phyloP scores from a whole-genome alignment of 768 basidiomycete species.

The Pulveroboletus sp. region DNA sequence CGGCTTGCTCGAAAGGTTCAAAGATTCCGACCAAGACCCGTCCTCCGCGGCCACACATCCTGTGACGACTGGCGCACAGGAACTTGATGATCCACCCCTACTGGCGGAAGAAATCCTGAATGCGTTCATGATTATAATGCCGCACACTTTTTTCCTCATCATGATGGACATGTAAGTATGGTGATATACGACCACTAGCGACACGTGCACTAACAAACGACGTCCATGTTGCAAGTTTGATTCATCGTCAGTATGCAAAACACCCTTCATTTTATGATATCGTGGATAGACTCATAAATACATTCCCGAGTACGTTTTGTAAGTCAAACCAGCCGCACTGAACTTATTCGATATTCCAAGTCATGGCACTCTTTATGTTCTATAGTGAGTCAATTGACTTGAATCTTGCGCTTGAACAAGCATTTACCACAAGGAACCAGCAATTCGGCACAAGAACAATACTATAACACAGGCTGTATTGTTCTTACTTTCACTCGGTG shows the following conservation, averaged over 20 bases:
- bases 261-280: slow-evolving; percentile 45
- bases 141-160: slow-evolving; percentile 67
- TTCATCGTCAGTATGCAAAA: slow-evolving; percentile 75
- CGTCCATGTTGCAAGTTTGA: slow-evolving; percentile 43
- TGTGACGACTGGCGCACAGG: slow-evolving; percentile 5
- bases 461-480: slow-evolving; percentile 51
- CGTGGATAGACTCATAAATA: slow-evolving; percentile 53
- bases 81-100: slow-evolving; percentile 35
- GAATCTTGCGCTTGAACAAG: neutral
- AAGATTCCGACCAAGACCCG: slow-evolving; percentile 9
- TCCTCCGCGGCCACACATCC: neutral
- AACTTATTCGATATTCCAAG: slow-evolving; percentile 34
- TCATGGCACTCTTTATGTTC: slow-evolving; percentile 62
- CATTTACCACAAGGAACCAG: slow-evolving; percentile 25
- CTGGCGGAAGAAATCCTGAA: slow-evolving; percentile 69
- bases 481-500: slow-evolving; percentile 51
- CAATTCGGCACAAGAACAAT: slow-evolving; percentile 58
- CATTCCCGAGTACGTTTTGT: slow-evolving; percentile 63
- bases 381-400: slow-evolving; percentile 20
- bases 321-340: neutral
- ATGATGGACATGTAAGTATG: slow-evolving; percentile 79
- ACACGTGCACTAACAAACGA: neutral
- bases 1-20: slow-evolving; percentile 47
- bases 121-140: slow-evolving; percentile 60
- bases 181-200: neutral